Conservation (phyloP, 2,329 filamentous ascomycete genomes). For the Apiospora saccharicola region DNA sequence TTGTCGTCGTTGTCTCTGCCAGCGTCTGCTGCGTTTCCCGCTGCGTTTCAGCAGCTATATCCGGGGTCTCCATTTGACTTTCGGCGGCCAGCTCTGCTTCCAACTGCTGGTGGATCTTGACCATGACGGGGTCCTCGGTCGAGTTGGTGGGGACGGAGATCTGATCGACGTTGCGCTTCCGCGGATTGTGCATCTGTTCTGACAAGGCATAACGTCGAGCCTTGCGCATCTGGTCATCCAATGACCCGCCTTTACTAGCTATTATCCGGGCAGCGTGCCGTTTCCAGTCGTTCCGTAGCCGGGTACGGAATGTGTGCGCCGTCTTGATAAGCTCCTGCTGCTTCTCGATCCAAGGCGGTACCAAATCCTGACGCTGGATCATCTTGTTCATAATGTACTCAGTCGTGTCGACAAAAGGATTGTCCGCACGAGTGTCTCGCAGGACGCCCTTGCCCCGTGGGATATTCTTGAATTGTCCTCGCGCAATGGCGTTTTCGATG, state of each 20-base stretch:
- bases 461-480: constrained; percentile 88
- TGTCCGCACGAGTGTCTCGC: constrained; percentile 81
- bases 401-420: constrained; percentile 92
- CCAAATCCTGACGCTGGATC: constrained; percentile 93
- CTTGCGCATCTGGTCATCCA: constrained; percentile 74
- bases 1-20: background rate
- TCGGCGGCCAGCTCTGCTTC: constrained; percentile 29
- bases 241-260: constrained; percentile 75
- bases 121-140: constrained; percentile 58
- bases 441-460: constrained; percentile 81
- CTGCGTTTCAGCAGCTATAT: background rate
- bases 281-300: constrained; percentile 85
- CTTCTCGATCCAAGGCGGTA: constrained; percentile 98
- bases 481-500: constrained; percentile 92
- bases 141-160: constrained; percentile 55
- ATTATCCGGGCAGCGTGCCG: constrained; percentile 83
- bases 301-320: constrained; percentile 72
- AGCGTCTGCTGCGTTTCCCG: background rate
- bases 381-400: constrained; percentile 99
- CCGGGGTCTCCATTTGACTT: constrained; percentile 24
- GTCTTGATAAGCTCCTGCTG: constrained; percentile 86
- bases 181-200: constrained; percentile 72
- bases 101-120: constrained; percentile 49
- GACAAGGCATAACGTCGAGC: constrained; percentile 79
- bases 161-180: constrained; percentile 53